A percentile compares a stretch with the other conserved stretches of the same genome.
phyloP scores from a whole-genome alignment of 2,329 filamentous ascomycete species.

The Arthroderma sp. region DNA sequence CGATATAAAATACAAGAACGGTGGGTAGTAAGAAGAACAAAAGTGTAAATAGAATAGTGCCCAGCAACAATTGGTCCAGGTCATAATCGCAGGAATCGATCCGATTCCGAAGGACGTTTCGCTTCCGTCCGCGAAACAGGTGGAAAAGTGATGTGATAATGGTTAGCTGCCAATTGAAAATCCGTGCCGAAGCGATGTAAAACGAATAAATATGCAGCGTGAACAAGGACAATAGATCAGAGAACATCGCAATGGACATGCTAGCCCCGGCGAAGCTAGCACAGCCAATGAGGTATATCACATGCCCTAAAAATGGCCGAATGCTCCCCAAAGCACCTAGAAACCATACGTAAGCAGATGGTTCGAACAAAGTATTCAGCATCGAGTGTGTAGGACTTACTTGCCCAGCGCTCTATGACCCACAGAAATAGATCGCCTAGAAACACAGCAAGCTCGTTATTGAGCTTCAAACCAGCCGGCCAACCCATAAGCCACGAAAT shows the following conservation, averaged over 20 bases:
- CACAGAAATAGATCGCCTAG: slow-evolving; percentile 90
- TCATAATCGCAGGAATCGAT: slow-evolving; percentile 99
- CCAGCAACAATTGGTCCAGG: slow-evolving; percentile 86
- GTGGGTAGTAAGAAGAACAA: slow-evolving; percentile 91
- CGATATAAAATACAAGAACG: slow-evolving; percentile 90
- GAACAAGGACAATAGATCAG: slow-evolving; percentile 77
- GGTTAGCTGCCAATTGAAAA: slow-evolving; percentile 96
- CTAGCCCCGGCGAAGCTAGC: slow-evolving; percentile 92
- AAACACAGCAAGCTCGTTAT: slow-evolving; percentile 85
- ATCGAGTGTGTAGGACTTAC: slow-evolving; percentile 34
- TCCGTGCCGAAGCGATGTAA: slow-evolving; percentile 89
- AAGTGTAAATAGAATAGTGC: slow-evolving; percentile 90
- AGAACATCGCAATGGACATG: slow-evolving; percentile 92
- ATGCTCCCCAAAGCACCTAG: slow-evolving; percentile 64
- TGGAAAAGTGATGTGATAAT: slow-evolving; percentile 98
- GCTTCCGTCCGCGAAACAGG: slow-evolving; percentile 93
- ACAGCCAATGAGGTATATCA: slow-evolving; percentile 88
- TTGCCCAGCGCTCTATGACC: slow-evolving; percentile 97
- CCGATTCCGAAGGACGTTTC: slow-evolving; percentile 89
- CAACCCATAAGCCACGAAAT: slow-evolving; percentile 94
- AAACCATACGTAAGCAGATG: slow-evolving; percentile 9
- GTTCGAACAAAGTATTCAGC: not conserved
- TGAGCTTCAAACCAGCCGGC: slow-evolving; percentile 89
- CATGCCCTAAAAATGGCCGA: slow-evolving; percentile 63
- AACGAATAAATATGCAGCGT: slow-evolving; percentile 97